These are phyloP conservation scores for Cichorium intybus DNA, from an alignment of 140 eudicot genomes.

Conservation along the genomic window DNA sequence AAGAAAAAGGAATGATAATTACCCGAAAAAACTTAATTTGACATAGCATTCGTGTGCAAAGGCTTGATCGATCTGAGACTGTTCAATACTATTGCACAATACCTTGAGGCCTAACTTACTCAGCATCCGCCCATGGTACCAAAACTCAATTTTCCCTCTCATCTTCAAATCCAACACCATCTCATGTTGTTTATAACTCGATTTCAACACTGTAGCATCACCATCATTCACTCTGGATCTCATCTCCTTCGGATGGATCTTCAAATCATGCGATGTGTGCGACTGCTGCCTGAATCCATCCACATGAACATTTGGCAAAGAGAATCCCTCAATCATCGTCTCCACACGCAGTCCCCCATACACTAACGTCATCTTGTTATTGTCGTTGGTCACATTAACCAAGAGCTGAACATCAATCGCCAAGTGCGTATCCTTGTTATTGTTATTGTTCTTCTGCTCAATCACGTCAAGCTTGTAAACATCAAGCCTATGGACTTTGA, in stretches of 20 bases:
- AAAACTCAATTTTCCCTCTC: constrained; percentile 35
- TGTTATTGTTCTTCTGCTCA: neutral
- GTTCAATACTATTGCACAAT: constrained; percentile 34
- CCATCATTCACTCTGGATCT: constrained; percentile 24
- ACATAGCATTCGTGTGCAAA: constrained; percentile 31
- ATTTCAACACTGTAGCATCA: constrained; percentile 29
- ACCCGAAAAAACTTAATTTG: constrained; percentile 33
- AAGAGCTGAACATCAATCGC: constrained; percentile 18
- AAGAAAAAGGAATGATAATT: neutral
- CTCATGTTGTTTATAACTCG: neutral
- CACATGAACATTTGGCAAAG: constrained; percentile 15
- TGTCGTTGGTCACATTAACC: constrained; percentile 43
- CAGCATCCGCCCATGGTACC: constrained; percentile 26
- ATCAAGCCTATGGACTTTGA: constrained; percentile 34
- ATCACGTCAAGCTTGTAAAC: constrained; percentile 24
- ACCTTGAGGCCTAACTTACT: constrained; percentile 31
- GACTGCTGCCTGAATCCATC: constrained; percentile 28
- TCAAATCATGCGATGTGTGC: constrained; percentile 11
- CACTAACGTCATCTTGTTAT: constrained; percentile 26
- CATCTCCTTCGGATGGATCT: constrained; percentile 18
- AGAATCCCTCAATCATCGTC: constrained; percentile 16
- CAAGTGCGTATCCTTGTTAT: constrained; percentile 16
- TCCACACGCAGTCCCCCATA: constrained; percentile 28
- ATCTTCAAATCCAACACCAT: constrained; percentile 27
- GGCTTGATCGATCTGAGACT: constrained; percentile 39